Conservation (phyloP, 768 basidiomycete genomes). For the Ephemerocybe angulata region DNA sequence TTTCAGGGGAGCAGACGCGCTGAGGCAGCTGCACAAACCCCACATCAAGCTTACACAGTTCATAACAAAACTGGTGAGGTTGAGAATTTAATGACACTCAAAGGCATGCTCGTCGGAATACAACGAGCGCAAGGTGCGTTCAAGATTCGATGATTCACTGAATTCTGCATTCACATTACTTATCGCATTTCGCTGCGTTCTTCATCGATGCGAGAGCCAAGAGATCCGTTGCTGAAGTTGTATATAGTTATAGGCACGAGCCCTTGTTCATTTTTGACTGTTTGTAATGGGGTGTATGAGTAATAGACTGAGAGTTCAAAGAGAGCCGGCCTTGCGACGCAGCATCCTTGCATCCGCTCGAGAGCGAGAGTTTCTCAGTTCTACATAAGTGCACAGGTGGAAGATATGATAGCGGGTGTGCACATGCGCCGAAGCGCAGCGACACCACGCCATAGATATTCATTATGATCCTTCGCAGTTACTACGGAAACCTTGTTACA, state of each 20-base stretch:
- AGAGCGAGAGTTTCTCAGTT: conserved; percentile 9
- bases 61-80: too few species aligned
- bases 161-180: conserved; percentile 82
- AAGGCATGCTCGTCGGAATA: conserved; percentile 72
- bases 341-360: not conserved
- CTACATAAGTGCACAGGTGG: conserved; percentile 47
- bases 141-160: conserved; percentile 83
- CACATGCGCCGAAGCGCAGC: conserved; percentile 33
- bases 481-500: conserved; percentile 81
- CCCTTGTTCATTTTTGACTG: conserved; percentile 24
- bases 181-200: too few species aligned
- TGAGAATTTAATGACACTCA: conserved; percentile 66
- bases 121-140: conserved; percentile 75
- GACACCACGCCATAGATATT: conserved; percentile 32
- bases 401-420: conserved; percentile 34
- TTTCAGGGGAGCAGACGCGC: conserved; percentile 40
- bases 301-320: conserved; percentile 24
- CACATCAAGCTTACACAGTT: conserved; percentile 37
- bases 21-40: conserved; percentile 31
- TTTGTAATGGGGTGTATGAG: conserved; percentile 24
- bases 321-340: conserved; percentile 9
- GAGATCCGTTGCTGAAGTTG: conserved; percentile 50
- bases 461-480: conserved; percentile 75
- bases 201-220: too few species aligned
- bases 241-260: conserved; percentile 28